Base-by-base conservation (phyloP, 139 green algal species). In the Tetradesmus lagerheimii region DNA sequence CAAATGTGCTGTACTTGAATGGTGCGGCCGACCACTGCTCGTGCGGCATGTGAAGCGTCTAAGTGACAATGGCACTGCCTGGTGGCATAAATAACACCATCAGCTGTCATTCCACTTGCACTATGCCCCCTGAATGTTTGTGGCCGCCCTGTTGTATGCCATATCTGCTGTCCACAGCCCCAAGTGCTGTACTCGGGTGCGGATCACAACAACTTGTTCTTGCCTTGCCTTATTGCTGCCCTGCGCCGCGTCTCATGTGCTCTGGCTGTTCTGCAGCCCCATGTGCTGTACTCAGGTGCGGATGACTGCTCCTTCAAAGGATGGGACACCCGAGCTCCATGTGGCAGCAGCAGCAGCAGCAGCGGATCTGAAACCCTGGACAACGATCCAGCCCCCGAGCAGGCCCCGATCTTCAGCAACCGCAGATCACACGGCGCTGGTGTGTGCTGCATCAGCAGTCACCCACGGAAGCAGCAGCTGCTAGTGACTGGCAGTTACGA, bases 401-500 rank as follows among this genome's bases (percentile, higher is more conserved):
- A 83, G 29, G 53, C 53, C n/a, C 29, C 89, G 2, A 81, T 92
- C 16, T 95, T 94, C 88, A 78, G 25, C n/a, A 92, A 96, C 85
- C 75, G 91, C 3, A 92, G 89, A 14, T 80, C 90, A 20, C 97
- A 99, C 88, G 87, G 43, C 2, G 96, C 97, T 41, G 97, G 97
- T 14, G 97, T 99, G 38, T 98, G 95, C 91, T 98, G 94, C 89
- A 95, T 99, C 45, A 95, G 89, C 25, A 92, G 91, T 2, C 91
- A 95, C 62, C 91, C 93, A 0, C 25, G 45, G 9, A 18, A 83
- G 2, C 76, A 93, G 38, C 91, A 98, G 90, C 18, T 96, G 31
- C 41, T 98, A 11, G 92, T 91, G 23, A 99, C 97, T 0, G 97
- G 97, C 41, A 96, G 93, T 74, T 99, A 99, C 78, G 97, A 99